Conservation (phyloP, 768 basidiomycete genomes). For the Chiua virens region DNA sequence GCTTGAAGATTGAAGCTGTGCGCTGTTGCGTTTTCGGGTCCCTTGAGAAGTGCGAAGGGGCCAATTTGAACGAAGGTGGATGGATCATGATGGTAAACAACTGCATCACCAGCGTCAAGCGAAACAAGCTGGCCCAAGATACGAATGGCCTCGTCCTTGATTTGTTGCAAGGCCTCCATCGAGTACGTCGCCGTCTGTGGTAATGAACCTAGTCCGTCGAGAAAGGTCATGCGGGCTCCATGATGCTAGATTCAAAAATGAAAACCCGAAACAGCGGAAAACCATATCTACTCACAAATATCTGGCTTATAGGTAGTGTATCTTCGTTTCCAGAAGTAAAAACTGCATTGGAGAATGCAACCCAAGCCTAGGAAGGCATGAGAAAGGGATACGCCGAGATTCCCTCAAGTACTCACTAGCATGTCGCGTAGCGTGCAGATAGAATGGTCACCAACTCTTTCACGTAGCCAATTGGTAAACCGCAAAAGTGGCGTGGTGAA, state of each 20-base stretch:
- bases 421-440: slow-evolving; percentile 84
- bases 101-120: slow-evolving; percentile 26
- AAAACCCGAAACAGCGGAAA: slow-evolving; percentile 2
- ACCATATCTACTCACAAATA: slow-evolving; percentile 59
- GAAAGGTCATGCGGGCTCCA: slow-evolving; percentile 87
- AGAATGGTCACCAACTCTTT: slow-evolving; percentile 57
- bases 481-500: slow-evolving; percentile 68
- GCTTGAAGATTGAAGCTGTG: slow-evolving; percentile 78
- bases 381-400: neutral
- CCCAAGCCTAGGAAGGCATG: slow-evolving; percentile 71
- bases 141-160: slow-evolving; percentile 57
- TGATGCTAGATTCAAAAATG: slow-evolving; percentile 63
- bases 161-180: slow-evolving; percentile 49
- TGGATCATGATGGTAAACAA: slow-evolving; percentile 34
- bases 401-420: slow-evolving; percentile 51
- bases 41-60: slow-evolving; percentile 68
- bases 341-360: slow-evolving; percentile 76
- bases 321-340: slow-evolving; percentile 33
- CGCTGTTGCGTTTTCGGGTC: slow-evolving; percentile 37
- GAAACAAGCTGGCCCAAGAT: slow-evolving; percentile 62
- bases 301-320: slow-evolving; percentile 43
- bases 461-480: slow-evolving; percentile 80
- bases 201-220: slow-evolving; percentile 85
- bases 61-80: slow-evolving; percentile 57
- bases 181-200: slow-evolving; percentile 72